phyloP scores from a whole-genome alignment of 441 rosid species.

The Populus hybrid region DNA sequence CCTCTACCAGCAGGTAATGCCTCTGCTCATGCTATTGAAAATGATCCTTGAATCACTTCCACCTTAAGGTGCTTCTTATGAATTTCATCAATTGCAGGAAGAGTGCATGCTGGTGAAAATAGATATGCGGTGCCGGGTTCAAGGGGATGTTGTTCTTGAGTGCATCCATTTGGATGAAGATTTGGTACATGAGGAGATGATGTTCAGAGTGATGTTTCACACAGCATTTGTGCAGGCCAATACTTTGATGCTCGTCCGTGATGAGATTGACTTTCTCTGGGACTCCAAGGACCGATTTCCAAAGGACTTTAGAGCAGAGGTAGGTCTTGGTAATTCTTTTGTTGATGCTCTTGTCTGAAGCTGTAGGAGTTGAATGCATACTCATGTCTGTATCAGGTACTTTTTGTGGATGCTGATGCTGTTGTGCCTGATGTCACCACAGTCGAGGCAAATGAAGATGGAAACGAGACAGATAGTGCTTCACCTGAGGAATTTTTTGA shows the following conservation, averaged over 20 bases:
- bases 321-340: slow-evolving; percentile 35
- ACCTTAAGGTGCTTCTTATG: slow-evolving; percentile 24
- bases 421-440: slow-evolving; percentile 52
- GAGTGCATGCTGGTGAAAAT: slow-evolving; percentile 70
- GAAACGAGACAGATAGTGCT: slow-evolving; percentile 50
- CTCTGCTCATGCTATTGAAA: slow-evolving; percentile 17
- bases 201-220: slow-evolving; percentile 86
- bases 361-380: slow-evolving; percentile 62
- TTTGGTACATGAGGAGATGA: slow-evolving; percentile 60
- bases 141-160: slow-evolving; percentile 94
- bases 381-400: slow-evolving; percentile 82
- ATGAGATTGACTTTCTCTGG: slow-evolving; percentile 80
- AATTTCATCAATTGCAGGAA: slow-evolving; percentile 51
- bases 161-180: slow-evolving; percentile 78
- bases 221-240: slow-evolving; percentile 82
- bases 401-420: slow-evolving; percentile 72
- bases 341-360: slow-evolving; percentile 26
- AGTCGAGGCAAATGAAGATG: slow-evolving; percentile 48
- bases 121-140: slow-evolving; percentile 74
- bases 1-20: slow-evolving; percentile 58
- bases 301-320: slow-evolving; percentile 87
- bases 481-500: slow-evolving; percentile 95
- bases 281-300: slow-evolving; percentile 70
- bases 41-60: slow-evolving; percentile 13
- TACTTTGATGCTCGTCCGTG: slow-evolving; percentile 56